phyloP scores from a whole-genome alignment of 345 rosid species.

The Geranium brycei region DNA sequence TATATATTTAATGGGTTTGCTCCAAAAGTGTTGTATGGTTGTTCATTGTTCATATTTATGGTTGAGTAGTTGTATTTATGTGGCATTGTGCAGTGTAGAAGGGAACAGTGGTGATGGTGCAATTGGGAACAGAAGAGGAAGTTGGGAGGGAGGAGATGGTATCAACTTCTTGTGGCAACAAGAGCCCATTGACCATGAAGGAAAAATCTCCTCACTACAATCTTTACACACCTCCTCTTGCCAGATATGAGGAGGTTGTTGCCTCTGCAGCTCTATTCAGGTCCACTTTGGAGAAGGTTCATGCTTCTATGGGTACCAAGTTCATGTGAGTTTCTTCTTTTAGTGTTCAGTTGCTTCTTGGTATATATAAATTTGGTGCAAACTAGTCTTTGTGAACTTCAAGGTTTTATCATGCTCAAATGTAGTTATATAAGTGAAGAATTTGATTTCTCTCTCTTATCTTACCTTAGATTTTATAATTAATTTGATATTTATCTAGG shows the following conservation, averaged over 20 bases:
- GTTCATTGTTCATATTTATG: conserved; percentile 6
- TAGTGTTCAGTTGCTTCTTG: not conserved
- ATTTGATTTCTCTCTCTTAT: not conserved
- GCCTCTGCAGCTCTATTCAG: conserved; percentile 49
- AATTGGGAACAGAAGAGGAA: conserved; percentile 13
- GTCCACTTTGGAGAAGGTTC: conserved; percentile 63
- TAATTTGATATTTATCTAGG: no score
- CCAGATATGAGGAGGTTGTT: conserved; percentile 56
- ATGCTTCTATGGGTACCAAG: conserved; percentile 70
- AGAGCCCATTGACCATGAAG: conserved; percentile 36
- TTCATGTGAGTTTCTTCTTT: conserved; percentile 51
- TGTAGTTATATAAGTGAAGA: not conserved
- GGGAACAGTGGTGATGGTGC: conserved; percentile 13
- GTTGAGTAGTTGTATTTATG: conserved; percentile 9
- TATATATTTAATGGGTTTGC: conserved; percentile 3
- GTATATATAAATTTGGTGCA: not conserved
- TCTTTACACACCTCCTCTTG: conserved; percentile 48
- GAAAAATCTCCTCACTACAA: conserved; percentile 23
- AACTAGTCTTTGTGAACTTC: not conserved
- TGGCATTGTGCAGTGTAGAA: conserved; percentile 8
- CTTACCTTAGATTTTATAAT: no score
- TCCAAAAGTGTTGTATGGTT: not conserved
- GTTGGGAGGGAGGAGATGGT: conserved; percentile 41
- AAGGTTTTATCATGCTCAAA: not conserved
- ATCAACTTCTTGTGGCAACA: conserved; percentile 67